Percentiles rank a stretch among this genome's conserved stretches.
phyloP scores from a whole-genome alignment of 768 basidiomycete species.

The Cyclocybe aegerita region DNA sequence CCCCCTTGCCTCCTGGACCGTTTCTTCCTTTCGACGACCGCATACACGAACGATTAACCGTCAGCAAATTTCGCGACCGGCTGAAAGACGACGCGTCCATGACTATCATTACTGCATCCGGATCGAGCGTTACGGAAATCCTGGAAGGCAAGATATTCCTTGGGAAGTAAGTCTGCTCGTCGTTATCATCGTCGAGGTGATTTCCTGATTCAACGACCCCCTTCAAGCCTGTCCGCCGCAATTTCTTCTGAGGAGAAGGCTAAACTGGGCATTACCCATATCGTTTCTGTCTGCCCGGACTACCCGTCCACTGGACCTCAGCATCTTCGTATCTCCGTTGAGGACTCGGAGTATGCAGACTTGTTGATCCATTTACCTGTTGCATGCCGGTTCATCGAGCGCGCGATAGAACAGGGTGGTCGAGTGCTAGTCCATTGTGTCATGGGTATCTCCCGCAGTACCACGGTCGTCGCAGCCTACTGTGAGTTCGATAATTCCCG shows the following conservation, averaged over 20 bases:
- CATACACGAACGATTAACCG: too few relatives aligned
- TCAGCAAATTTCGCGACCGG: too few relatives aligned
- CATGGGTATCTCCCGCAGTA: conserved; percentile 72
- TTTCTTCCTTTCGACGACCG: neutral
- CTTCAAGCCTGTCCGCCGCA: conserved; percentile 36
- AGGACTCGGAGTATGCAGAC: conserved; percentile 48
- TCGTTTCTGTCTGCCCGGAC: conserved; percentile 60
- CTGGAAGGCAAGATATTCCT: conserved; percentile 38
- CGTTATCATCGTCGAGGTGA: neutral
- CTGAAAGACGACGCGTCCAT: neutral
- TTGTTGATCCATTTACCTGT: conserved; percentile 64
- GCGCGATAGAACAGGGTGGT: conserved; percentile 51
- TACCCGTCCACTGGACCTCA: conserved; percentile 38
- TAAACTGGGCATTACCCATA: conserved; percentile 47
- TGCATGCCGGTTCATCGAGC: conserved; percentile 62
- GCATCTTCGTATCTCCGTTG: conserved; percentile 38
- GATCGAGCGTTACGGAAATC: conserved; percentile 32
- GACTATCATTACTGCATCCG: conserved; percentile 10
- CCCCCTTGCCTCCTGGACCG: too few relatives aligned
- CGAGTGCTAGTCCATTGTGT: conserved; percentile 70
- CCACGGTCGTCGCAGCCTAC: conserved; percentile 58
- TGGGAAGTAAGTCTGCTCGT: conserved; percentile 36
- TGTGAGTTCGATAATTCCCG: conserved; percentile 30
- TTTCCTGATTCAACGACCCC: neutral
- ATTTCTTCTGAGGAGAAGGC: conserved; percentile 26